phyloP scores from a whole-genome alignment of 495 filamentous ascomycete genomes.

The Penicillium lividum region DNA sequence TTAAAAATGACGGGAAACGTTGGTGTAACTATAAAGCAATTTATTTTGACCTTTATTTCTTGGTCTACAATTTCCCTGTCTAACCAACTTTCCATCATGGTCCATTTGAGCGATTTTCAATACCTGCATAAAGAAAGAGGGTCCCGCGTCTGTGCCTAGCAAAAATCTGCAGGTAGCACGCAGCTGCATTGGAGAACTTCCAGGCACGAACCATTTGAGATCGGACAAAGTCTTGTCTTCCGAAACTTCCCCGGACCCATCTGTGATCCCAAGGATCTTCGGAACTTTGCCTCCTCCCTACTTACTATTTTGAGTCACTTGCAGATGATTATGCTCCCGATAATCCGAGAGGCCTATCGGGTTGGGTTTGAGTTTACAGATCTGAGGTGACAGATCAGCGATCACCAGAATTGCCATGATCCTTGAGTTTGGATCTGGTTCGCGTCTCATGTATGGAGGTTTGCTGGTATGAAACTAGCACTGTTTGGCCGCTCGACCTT shows the following conservation, averaged over 20 bases:
- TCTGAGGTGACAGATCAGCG: neutral
- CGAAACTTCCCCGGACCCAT: slow-evolving; percentile 26
- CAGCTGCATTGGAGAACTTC: slow-evolving; percentile 14
- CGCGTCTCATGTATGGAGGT: too few relatives aligned
- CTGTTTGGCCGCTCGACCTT: neutral
- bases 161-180: slow-evolving; percentile 25
- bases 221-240: slow-evolving; percentile 19
- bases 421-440: slow-evolving; percentile 1
- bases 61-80: neutral
- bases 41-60: neutral
- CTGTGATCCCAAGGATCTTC: slow-evolving; percentile 12
- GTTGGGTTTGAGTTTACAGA: slow-evolving; percentile 15
- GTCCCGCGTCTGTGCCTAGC: slow-evolving; percentile 25
- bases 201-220: slow-evolving; percentile 28
- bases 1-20: neutral
- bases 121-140: slow-evolving; percentile 13
- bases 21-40: too few relatives aligned
- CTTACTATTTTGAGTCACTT: slow-evolving; percentile 27
- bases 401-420: slow-evolving; percentile 16
- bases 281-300: slow-evolving; percentile 11
- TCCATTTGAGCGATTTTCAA: slow-evolving; percentile 11
- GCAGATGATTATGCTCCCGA: slow-evolving; percentile 18
- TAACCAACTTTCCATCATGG: slow-evolving; percentile 2
- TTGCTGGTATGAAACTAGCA: too few relatives aligned
- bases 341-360: slow-evolving; percentile 14